These are phyloP conservation scores for Xylariales sp. DNA, from an alignment of 2,329 filamentous ascomycete genomes.

Conservation along the genomic window DNA sequence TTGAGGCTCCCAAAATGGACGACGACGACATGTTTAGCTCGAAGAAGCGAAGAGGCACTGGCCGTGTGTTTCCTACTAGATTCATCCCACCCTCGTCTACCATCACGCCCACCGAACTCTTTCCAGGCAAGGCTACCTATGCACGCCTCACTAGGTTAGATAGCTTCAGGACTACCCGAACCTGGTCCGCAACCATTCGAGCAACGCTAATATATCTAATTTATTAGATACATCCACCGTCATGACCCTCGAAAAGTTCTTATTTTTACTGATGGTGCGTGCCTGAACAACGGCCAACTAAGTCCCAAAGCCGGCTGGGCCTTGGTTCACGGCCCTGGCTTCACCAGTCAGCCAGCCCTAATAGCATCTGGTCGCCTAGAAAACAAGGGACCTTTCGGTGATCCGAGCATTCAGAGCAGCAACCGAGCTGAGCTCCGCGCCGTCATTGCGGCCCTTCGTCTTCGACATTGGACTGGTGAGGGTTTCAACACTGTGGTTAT, in stretches of 20 bases:
- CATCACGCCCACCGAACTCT: too few species aligned
- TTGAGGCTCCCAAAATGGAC: too few species aligned
- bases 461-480: conserved; percentile 57
- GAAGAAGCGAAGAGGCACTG: conserved; percentile 51
- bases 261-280: conserved; percentile 61
- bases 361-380: conserved; percentile 54
- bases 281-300: conserved; percentile 55
- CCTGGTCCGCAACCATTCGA: too few species aligned
- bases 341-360: too few species aligned
- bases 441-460: conserved; percentile 61
- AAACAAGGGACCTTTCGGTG: conserved; percentile 55
- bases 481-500: conserved; percentile 41
- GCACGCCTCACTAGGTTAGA: conserved; percentile 38
- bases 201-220: too few species aligned
- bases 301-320: conserved; percentile 56
- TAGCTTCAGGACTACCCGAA: too few species aligned
- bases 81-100: too few species aligned
- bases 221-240: conserved; percentile 49
- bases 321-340: conserved; percentile 50
- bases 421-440: conserved; percentile 68
- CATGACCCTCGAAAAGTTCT: conserved; percentile 52
- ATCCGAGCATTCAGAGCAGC: conserved; percentile 56
- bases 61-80: conserved; percentile 49
- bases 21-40: too few species aligned
- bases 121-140: too few species aligned